These are phyloP conservation scores for Pezicula carpinea DNA, from an alignment of 2,329 filamentous ascomycete species.

Conservation along the genomic window DNA sequence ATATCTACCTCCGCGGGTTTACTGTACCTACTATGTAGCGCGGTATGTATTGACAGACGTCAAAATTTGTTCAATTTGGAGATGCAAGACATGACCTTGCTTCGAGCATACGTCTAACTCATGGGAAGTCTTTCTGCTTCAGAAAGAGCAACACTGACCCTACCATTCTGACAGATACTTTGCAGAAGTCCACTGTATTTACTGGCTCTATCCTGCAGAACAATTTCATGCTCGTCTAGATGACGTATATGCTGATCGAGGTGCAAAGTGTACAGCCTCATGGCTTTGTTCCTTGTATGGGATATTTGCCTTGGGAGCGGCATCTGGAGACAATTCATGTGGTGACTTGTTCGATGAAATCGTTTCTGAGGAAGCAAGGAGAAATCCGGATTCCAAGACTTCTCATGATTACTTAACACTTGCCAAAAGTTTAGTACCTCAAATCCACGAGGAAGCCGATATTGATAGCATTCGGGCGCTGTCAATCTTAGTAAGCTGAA, in stretches of 20 bases:
- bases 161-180: too few relatives aligned
- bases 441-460: constrained; percentile 16
- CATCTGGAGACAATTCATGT: constrained; percentile 2
- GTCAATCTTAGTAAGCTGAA: constrained; percentile 11
- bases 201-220: constrained; percentile 15
- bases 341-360: background rate
- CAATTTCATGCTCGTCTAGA: constrained; percentile 16
- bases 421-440: constrained; percentile 12
- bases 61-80: too few relatives aligned
- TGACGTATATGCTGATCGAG: constrained; percentile 10
- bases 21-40: constrained; percentile 13
- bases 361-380: background rate
- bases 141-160: too few relatives aligned
- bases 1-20: constrained; percentile 14
- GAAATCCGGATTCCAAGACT: constrained; percentile 5
- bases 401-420: constrained; percentile 14
- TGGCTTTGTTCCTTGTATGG: constrained; percentile 17
- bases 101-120: too few relatives aligned
- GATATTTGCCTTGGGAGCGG: constrained; percentile 15
- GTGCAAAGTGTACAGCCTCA: constrained; percentile 7
- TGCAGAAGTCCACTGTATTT: constrained; percentile 16
- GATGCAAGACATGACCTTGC: too few relatives aligned
- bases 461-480: constrained; percentile 17
- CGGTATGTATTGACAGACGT: too few relatives aligned
- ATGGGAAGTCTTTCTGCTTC: too few relatives aligned